These are phyloP conservation scores for Lentinula lateritia DNA, from an alignment of 768 basidiomycete species.

Conservation along the genomic window DNA sequence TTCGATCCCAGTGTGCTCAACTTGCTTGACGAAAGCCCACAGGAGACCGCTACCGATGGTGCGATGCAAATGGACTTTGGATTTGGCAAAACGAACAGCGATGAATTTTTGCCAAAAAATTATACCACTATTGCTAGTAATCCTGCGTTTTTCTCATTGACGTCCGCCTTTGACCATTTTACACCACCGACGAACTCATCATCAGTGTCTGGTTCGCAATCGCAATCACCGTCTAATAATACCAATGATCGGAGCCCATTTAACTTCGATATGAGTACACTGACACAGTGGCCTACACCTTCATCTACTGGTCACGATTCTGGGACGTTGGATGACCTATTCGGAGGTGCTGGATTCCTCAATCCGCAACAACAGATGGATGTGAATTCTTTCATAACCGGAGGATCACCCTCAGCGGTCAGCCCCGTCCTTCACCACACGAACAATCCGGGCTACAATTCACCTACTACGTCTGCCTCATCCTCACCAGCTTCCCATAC, in stretches of 20 bases:
- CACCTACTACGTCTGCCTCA: constrained; percentile 19
- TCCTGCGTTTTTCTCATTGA: constrained; percentile 81
- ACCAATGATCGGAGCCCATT: constrained; percentile 28
- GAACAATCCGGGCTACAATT: constrained; percentile 17
- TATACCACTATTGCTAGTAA: constrained; percentile 82
- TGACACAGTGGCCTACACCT: constrained; percentile 40
- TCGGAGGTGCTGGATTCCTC: constrained; percentile 29
- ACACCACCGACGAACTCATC: constrained; percentile 17
- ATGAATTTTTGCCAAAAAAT: constrained; percentile 37
- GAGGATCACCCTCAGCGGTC: constrained; percentile 32
- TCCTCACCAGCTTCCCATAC: constrained; percentile 37
- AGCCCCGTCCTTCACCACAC: constrained; percentile 54
- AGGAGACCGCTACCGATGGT: constrained; percentile 47
- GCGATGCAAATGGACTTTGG: constrained; percentile 60
- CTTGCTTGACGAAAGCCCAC: constrained; percentile 54
- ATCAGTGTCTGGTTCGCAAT: constrained; percentile 7
- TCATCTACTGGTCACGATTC: constrained; percentile 25
- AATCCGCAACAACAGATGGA: constrained; percentile 21
- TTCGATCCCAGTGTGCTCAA: constrained; percentile 69
- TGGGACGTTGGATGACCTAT: constrained; percentile 40
- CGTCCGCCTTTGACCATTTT: constrained; percentile 47
- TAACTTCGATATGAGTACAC: constrained; percentile 39
- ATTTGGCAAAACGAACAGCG: constrained; percentile 45
- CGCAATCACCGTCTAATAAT: constrained; percentile 8
- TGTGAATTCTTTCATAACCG: constrained; percentile 24